Evolutionary conservation across 345 rosid genomes (phyloP).

Genomic region (Euphorbia peplus): DNA sequence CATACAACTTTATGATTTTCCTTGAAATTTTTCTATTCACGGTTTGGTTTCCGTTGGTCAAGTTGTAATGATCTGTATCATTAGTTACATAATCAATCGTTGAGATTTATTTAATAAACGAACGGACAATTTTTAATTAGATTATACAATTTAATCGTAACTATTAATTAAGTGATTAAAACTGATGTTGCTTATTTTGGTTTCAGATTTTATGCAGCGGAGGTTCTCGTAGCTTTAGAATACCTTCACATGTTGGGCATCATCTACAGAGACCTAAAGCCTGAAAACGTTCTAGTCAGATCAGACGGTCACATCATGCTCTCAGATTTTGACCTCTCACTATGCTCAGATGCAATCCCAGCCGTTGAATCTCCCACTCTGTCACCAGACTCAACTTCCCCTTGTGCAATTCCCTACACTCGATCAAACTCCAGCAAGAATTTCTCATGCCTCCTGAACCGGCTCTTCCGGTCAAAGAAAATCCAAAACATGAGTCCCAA

Average conservation of each 20-base stretch:
- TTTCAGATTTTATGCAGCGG: constrained; percentile 85
- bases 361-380: constrained; percentile 70
- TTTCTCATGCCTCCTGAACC: constrained; percentile 46
- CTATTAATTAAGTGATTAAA: no score
- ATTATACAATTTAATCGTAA: no score
- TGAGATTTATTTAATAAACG: no score
- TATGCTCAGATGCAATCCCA: constrained; percentile 75
- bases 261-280: constrained; percentile 91
- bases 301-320: constrained; percentile 99
- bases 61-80: no score
- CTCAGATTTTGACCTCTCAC: constrained; percentile 87
- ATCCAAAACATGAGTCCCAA: constrained; percentile 43
- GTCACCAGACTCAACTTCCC: constrained; percentile 39
- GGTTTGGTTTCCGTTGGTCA: no score
- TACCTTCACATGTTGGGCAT: constrained; percentile 95
- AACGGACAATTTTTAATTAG: no score
- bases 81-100: no score
- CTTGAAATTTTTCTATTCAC: background rate
- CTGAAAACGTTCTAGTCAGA: constrained; percentile 85
- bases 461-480: constrained; percentile 61
- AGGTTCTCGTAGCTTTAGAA: constrained; percentile 87
- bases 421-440: constrained; percentile 26
- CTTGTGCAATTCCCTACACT: constrained; percentile 12
- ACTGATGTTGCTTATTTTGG: no score
- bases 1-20: background rate